Evolutionary conservation across 1,139 yeast species (phyloP), one percentile per base, ranked within the genome.

Genomic region (Saccharomyces hybrid): DNA sequence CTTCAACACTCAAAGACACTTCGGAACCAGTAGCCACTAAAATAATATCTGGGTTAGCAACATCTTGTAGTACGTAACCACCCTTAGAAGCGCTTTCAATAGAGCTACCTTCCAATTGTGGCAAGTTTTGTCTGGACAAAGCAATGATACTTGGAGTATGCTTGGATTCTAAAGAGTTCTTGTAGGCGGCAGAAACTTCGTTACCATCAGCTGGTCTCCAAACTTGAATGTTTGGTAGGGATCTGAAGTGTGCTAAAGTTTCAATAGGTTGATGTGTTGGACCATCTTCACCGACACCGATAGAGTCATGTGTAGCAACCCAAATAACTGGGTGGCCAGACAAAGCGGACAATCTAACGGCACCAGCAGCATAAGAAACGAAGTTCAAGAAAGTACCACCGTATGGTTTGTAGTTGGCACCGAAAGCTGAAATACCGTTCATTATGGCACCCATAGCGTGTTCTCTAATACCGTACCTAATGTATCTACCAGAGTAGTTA

Each of bases 181-280:
- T 77, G 84, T 93, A 93, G 62, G 99, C 96, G 70, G 98, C 99
- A 64, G 97, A 88, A 63, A 88, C 85, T 80, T 93, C 99, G 75
- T 93, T 93, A 79, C 99, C 99, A 74, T 95, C 99, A 71, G 99
- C 99, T 66, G 99, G 99, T 83, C 99, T 89, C 98, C 98, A 93
- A 59, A 93, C 98, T 73, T 85, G 82, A 67, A 84, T 70, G 81
- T 95, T 95, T 78, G 99, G 99, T 68, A 82, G 73, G 64, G 99
- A 96, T 82, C 99, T 89, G 77, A 95, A 84, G 76, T 93, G 99
- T 59, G 98, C 96, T 73, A 93, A 79, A 60, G 99, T 93, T 82
- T 93, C 99, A 68, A 93, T 89, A 75, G 99, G 99, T 81, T 93
- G 99, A 77, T 93, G 99, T 72, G 99, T 93, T 74, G 99, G 99